These are phyloP conservation scores for Micractinium conductrix DNA, from an alignment of 139 green algal genomes.

Conservation along the genomic window DNA sequence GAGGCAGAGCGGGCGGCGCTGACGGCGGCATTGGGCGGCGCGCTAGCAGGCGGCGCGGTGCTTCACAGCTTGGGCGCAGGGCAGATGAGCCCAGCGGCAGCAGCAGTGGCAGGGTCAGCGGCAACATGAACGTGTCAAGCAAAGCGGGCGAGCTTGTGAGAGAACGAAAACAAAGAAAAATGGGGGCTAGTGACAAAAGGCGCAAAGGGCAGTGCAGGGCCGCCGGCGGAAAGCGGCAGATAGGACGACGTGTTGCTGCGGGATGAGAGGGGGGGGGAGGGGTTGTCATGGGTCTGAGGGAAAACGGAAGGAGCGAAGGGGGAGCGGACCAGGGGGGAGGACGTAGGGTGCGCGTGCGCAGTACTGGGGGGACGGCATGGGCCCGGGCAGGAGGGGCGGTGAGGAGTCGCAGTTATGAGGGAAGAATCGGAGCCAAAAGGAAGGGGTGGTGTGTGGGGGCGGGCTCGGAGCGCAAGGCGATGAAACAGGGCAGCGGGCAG, in stretches of 20 bases:
- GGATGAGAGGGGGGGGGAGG: background rate
- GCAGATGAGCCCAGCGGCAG: background rate
- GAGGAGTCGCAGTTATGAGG: no score
- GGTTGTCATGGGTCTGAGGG: background rate
- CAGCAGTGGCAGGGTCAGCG: background rate
- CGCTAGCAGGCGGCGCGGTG: background rate
- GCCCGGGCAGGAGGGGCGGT: no score
- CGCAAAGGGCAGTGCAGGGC: background rate
- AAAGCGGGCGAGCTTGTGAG: no score
- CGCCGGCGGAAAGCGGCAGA: background rate
- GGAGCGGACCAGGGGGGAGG: background rate
- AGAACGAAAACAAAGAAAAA: background rate
- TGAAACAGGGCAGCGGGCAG: no score
- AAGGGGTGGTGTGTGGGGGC: no score
- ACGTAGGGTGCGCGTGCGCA: no score
- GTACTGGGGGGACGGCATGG: no score
- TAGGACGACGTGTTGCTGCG: no score
- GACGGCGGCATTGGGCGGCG: background rate
- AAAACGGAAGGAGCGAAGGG: background rate
- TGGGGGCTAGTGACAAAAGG: background rate
- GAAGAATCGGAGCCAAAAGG: no score
- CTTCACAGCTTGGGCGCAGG: conserved; percentile 13
- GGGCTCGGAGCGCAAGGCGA: no score
- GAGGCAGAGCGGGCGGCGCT: background rate
- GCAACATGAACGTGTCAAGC: background rate